These are phyloP conservation scores for Phytopythium montanum DNA, from an alignment of 352 stramenopile genomes.

Conservation along the genomic window DNA sequence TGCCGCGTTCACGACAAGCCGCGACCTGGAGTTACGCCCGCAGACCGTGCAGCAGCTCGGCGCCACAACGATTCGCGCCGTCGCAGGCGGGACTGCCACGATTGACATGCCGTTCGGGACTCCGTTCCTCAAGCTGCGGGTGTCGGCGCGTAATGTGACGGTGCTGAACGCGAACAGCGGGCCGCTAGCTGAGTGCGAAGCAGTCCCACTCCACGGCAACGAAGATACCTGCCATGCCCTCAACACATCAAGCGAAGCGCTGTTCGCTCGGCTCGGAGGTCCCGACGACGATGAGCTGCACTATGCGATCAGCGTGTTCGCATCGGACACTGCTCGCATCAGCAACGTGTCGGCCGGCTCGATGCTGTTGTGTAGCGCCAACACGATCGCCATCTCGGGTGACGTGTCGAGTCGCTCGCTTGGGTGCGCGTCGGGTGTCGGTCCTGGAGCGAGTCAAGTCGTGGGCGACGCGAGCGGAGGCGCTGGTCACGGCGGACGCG, in stretches of 20 bases:
- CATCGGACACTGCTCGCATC: constrained; percentile 28
- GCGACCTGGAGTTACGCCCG: constrained; percentile 38
- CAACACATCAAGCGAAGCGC: not conserved
- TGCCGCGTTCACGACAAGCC: constrained; percentile 13
- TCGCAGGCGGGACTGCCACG: constrained; percentile 22
- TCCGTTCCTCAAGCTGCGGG: constrained; percentile 39
- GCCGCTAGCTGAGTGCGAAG: constrained; percentile 34
- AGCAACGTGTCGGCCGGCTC: constrained; percentile 52
- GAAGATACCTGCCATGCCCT: constrained; percentile 31
- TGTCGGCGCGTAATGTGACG: constrained; percentile 42
- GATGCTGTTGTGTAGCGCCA: constrained; percentile 51
- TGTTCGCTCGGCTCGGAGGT: not conserved
- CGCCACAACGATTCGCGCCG: constrained; percentile 26
- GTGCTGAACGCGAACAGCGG: constrained; percentile 43
- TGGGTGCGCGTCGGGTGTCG: constrained; percentile 45
- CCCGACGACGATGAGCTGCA: constrained; percentile 8
- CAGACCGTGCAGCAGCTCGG: constrained; percentile 53
- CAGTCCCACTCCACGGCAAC: constrained; percentile 39
- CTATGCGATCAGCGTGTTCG: constrained; percentile 48
- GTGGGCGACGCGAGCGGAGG: constrained; percentile 50
- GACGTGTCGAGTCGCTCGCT: constrained; percentile 34
- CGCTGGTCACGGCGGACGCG: constrained; percentile 61
- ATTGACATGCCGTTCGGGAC: constrained; percentile 61
- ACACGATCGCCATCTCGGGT: constrained; percentile 33
- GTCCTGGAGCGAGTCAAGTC: constrained; percentile 52